Evolutionary conservation across 164 flowering plant species (phyloP).

Genomic region (Cinnamomum micranthum): DNA sequence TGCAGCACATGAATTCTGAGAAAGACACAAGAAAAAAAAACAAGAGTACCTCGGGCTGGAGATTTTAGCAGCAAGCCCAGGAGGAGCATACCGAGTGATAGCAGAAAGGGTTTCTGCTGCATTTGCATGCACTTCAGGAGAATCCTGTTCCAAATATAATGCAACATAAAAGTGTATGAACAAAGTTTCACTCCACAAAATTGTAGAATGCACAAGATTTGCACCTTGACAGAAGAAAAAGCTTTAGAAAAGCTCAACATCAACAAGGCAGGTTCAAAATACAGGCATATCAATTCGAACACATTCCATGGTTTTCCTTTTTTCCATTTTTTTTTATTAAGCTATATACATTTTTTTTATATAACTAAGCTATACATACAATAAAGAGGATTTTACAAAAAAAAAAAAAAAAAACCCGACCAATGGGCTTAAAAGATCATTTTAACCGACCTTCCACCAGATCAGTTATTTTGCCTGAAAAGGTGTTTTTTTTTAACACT

Average conservation of each 20-base stretch:
- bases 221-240: not conserved
- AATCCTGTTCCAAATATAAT: constrained; percentile 46
- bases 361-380: too few species aligned
- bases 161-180: not conserved
- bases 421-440: too few species aligned
- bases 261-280: not conserved
- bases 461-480: too few species aligned
- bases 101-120: constrained; percentile 92
- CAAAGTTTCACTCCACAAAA: not conserved
- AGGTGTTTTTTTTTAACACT: too few species aligned
- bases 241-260: not conserved
- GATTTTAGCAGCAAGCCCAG: constrained; percentile 69
- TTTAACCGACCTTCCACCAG: too few species aligned
- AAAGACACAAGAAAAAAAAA: not conserved
- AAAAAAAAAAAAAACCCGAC: too few species aligned
- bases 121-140: constrained; percentile 92
- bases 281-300: not conserved
- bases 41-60: constrained; percentile 69
- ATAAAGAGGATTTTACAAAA: too few species aligned
- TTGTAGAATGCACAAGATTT: not conserved
- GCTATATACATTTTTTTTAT: too few species aligned
- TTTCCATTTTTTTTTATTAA: too few species aligned
- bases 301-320: not conserved
- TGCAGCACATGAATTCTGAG: not conserved
- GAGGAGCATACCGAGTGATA: constrained; percentile 70